Evolutionary conservation across 2,329 filamentous ascomycete genomes (phyloP).

Genomic region (Pestalotiopsis sp.): DNA sequence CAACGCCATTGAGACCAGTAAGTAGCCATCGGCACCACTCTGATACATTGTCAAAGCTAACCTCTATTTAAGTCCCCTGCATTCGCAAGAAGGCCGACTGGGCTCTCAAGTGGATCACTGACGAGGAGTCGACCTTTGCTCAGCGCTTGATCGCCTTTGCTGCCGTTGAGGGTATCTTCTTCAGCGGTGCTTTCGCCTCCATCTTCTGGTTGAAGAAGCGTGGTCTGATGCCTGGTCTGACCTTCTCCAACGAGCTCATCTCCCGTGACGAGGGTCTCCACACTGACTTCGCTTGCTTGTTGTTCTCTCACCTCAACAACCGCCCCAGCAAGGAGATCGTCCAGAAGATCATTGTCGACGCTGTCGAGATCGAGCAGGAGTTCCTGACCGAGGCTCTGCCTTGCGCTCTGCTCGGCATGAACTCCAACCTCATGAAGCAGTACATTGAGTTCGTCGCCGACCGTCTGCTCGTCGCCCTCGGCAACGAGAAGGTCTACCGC

Average conservation of each 20-base stretch:
- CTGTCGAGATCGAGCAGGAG: conserved; percentile 93
- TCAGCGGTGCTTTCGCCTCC: conserved; percentile 96
- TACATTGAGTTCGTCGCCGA: conserved; percentile 99
- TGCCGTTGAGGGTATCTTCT: conserved; percentile 99
- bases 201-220: conserved; percentile 99
- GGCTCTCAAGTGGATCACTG: conserved; percentile 93
- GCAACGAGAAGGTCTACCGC: conserved; percentile 93
- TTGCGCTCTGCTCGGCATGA: conserved; percentile 94
- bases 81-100: conserved; percentile 99
- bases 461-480: conserved; percentile 87
- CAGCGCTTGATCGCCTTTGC: conserved; percentile 96
- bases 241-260: conserved; percentile 99
- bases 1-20: conserved; percentile 97
- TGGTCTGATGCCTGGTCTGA: conserved; percentile 96
- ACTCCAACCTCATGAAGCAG: conserved; percentile 95
- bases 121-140: conserved; percentile 91
- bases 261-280: conserved; percentile 99
- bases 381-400: conserved; percentile 96
- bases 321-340: conserved; percentile 83
- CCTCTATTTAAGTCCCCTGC: conserved; percentile 71
- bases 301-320: conserved; percentile 96
- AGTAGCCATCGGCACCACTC: conserved; percentile 59
- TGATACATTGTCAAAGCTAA: conserved; percentile 41
- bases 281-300: conserved; percentile 96
- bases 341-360: conserved; percentile 88